phyloP scores from a whole-genome alignment of 495 filamentous ascomycete species.

The Penicillium cataractarum region DNA sequence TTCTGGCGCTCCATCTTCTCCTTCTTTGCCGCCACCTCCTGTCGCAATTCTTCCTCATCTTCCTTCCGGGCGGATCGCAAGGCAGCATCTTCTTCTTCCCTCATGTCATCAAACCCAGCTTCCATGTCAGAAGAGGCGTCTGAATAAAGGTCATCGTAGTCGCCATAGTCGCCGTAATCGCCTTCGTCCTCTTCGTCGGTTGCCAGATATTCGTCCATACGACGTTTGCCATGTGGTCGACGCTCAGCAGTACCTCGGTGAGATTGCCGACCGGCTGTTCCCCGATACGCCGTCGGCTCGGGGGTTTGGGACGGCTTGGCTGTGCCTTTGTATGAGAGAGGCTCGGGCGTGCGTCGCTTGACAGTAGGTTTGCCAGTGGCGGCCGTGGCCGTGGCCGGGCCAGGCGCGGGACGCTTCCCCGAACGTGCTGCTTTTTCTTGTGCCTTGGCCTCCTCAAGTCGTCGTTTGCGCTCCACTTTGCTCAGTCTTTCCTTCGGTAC shows the following conservation, averaged over 20 bases:
- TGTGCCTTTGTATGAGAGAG: conserved; percentile 55
- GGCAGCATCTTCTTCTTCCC: conserved; percentile 59
- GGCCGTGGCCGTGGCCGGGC: conserved; percentile 18
- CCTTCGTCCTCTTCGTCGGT: conserved; percentile 54
- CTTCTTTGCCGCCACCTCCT: conserved; percentile 57
- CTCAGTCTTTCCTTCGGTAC: conserved; percentile 43
- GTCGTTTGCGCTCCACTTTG: conserved; percentile 46
- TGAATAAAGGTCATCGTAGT: conserved; percentile 58
- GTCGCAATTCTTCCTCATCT: conserved; percentile 58
- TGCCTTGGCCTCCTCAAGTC: conserved; percentile 36
- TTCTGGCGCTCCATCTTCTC: conserved; percentile 61
- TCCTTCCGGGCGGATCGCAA: conserved; percentile 56
- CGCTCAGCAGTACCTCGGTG: conserved; percentile 37
- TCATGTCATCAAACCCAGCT: conserved; percentile 61
- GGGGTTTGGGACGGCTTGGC: conserved; percentile 44
- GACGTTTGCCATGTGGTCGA: conserved; percentile 39
- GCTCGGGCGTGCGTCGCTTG: conserved; percentile 36
- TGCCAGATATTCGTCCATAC: conserved; percentile 50
- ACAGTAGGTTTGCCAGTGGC: conserved; percentile 25
- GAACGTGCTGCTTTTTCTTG: conserved; percentile 38
- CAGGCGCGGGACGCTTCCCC: conserved; percentile 31
- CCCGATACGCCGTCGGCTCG: conserved; percentile 55
- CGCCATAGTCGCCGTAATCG: conserved; percentile 36
- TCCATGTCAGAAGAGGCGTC: conserved; percentile 69
- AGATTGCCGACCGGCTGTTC: conserved; percentile 49